A percentile compares a stretch with the other conserved stretches of the same genome.
phyloP scores from a whole-genome alignment of 2,329 filamentous ascomycete species.

The Sordariomycetes sp. region DNA sequence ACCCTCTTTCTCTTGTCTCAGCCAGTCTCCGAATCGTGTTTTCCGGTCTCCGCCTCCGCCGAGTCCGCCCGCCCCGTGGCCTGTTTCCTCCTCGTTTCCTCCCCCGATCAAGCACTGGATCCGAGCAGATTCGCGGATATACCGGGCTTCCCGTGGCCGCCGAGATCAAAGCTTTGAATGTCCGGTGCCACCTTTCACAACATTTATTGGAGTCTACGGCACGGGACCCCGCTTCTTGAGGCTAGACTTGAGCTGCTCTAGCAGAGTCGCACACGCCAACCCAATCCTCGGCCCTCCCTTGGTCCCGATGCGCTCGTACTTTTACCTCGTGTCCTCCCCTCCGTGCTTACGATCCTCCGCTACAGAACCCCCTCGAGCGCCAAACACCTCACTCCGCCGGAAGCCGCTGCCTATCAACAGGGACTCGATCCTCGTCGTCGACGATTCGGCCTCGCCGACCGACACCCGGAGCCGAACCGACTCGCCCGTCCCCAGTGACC shows the following conservation, averaged over 20 bases:
- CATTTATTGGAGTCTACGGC: neutral
- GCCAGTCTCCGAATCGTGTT: constrained; percentile 6
- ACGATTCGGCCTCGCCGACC: neutral
- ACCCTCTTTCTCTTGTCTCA: constrained; percentile 16
- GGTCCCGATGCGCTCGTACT: neutral
- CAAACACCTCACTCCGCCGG: neutral
- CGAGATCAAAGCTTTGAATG: neutral
- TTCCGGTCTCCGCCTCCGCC: neutral
- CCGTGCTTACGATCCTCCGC: neutral
- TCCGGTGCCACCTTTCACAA: neutral
- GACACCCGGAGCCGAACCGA: neutral
- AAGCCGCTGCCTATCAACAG: neutral
- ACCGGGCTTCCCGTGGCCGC: neutral
- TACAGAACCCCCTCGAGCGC: neutral
- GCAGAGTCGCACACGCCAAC: neutral
- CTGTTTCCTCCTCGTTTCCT: neutral
- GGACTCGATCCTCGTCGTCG: neutral
- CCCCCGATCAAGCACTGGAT: neutral
- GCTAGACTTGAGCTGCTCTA: neutral
- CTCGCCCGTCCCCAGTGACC: neutral
- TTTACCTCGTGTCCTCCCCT: neutral
- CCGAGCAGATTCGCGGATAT: neutral
- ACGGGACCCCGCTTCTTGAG: neutral
- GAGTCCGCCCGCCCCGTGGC: neutral
- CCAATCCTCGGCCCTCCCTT: neutral